These are phyloP conservation scores for Discostella pseudostelligera DNA, from an alignment of 108 stramenopile species.

Conservation along the genomic window DNA sequence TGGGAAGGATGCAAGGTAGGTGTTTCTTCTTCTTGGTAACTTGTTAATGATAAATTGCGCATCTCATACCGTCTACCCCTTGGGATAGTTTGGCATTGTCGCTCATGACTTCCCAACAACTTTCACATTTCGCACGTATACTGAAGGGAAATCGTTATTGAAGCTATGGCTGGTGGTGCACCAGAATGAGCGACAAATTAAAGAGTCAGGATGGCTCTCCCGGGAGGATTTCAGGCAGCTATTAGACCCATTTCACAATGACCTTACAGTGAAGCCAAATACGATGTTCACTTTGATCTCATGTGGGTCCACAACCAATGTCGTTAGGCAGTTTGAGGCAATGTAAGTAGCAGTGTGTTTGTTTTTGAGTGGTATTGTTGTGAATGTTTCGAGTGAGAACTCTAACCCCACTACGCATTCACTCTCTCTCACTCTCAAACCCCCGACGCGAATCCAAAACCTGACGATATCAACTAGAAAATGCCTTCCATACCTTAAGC, in stretches of 20 bases:
- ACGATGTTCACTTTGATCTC: conserved; percentile 26
- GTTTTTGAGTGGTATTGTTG: too few relatives aligned
- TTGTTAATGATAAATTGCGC: background rate
- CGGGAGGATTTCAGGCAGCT: conserved; percentile 33
- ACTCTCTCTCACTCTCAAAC: too few relatives aligned
- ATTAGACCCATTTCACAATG: conserved; percentile 27
- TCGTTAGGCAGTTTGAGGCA: conserved; percentile 43
- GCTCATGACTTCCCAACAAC: conserved; percentile 45
- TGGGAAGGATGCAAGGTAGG: conserved; percentile 20
- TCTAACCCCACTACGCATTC: too few relatives aligned
- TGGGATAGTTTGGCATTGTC: conserved; percentile 26
- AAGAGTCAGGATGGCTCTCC: conserved; percentile 32
- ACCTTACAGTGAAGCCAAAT: conserved; percentile 22
- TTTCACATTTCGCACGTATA: conserved; percentile 25
- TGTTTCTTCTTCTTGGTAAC: background rate
- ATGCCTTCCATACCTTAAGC: conserved; percentile 18
- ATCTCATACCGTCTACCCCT: background rate
- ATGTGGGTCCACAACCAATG: conserved; percentile 36
- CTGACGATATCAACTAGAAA: too few relatives aligned
- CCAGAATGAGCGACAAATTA: conserved; percentile 21
- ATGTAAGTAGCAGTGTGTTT: too few relatives aligned
- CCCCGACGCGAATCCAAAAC: too few relatives aligned
- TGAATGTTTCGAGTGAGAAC: too few relatives aligned
- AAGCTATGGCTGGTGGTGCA: conserved; percentile 40
- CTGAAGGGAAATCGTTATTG: conserved; percentile 22